Base-by-base conservation (phyloP, 805 yeast species). In the Metahyphopichia silvanorum region DNA sequence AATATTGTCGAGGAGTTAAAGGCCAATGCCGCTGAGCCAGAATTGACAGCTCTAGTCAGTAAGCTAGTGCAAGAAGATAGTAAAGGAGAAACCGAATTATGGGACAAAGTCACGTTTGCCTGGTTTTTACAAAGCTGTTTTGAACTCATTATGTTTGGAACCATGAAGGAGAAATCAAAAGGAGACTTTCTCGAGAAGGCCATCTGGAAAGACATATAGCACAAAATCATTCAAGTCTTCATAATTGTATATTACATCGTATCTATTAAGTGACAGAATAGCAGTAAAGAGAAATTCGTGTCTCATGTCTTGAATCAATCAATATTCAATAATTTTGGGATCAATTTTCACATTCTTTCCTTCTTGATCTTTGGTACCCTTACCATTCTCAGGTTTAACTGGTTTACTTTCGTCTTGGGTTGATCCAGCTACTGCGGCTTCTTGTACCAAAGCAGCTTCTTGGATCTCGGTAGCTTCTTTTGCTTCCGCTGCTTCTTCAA, bases 111-210 rank as follows among this genome's bases (percentile, higher is more conserved):
- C 29, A 60, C 79, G 0, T 63, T 83, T 43, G 74, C 86, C 3
- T 76, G 93, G 76, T 88, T 88, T 51, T 60, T 84, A 39, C 89
- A 84, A 44, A 78, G 79, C 13, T 67, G 89, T 30, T 74, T 74
- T 16, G 95, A 87, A 49, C 63, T 88, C 37, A 75, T 77, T 37
- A 61, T 74, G 40, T 60, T 84, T 34, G 96, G 96, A 0, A 59
- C 86, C 29, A 51, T 86, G 13, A 78, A 77, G 42, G 82, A 80
- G 32, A 73, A 72, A 26, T 60, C 79, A 11, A 79, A 77, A 52
- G 74, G 76, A 19, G 88, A 84, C 44, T 66, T 71, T 34, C 63
- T 85, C 25, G 91, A 85, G 44, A 86, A 82, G 47, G 65, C 78
- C 11, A 55, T 77, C 4, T 85, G 93, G 93, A 80, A 71, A 46